Evolutionary conservation across 140 eudicot genomes (phyloP).

Genomic region (Bidens hawaiensis): DNA sequence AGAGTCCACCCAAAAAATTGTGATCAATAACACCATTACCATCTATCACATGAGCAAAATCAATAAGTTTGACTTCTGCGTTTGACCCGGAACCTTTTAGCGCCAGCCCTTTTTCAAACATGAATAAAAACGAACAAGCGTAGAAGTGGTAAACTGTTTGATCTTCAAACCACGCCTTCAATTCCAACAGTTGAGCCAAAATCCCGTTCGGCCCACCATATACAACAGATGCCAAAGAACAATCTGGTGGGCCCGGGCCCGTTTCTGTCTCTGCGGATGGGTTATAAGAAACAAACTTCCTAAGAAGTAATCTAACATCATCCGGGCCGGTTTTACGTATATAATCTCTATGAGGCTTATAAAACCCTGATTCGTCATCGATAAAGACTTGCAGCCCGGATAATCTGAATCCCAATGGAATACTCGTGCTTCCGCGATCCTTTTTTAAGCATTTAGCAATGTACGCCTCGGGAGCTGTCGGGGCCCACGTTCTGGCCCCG

Average conservation of each 20-base stretch:
- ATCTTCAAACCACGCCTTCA: slow-evolving; percentile 86
- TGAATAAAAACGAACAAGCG: slow-evolving; percentile 66
- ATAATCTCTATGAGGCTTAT: slow-evolving; percentile 56
- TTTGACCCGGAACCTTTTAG: slow-evolving; percentile 31
- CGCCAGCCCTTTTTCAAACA: slow-evolving; percentile 53
- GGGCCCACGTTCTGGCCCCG: slow-evolving; percentile 88
- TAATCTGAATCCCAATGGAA: slow-evolving; percentile 63
- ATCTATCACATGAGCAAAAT: slow-evolving; percentile 80
- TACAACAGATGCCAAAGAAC: slow-evolving; percentile 51
- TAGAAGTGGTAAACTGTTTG: slow-evolving; percentile 73
- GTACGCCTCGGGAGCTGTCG: slow-evolving; percentile 58
- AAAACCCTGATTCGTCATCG: slow-evolving; percentile 46
- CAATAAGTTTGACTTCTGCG: slow-evolving; percentile 70
- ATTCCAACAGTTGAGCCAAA: slow-evolving; percentile 66
- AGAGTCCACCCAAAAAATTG: slow-evolving; percentile 94
- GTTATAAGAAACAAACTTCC: slow-evolving; percentile 68
- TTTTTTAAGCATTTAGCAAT: slow-evolving; percentile 62
- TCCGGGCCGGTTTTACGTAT: slow-evolving; percentile 40
- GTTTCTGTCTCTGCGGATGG: slow-evolving; percentile 20
- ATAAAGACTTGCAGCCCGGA: slow-evolving; percentile 58
- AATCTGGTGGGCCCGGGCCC: slow-evolving; percentile 44
- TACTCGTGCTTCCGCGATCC: slow-evolving; percentile 59
- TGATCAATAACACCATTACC: slow-evolving; percentile 83
- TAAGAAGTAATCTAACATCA: slow-evolving; percentile 54
- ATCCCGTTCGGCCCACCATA: slow-evolving; percentile 77